A percentile compares a stretch with the other conserved stretches of the same genome.
Conservation (phyloP, 345 rosid species). For the Citrus sp. region DNA sequence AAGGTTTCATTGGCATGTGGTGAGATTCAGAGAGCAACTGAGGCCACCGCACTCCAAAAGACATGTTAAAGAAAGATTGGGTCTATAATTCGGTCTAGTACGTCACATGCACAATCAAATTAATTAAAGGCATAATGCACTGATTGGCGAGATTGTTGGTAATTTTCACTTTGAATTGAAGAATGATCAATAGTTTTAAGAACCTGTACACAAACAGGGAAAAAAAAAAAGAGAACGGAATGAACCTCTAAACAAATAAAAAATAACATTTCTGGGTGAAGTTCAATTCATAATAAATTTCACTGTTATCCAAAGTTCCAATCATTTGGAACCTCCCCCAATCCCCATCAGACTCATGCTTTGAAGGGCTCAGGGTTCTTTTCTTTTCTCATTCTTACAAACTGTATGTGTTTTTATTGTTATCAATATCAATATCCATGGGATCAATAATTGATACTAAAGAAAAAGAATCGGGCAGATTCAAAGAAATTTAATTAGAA, state of each 20-base stretch:
- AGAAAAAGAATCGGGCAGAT: constrained; percentile 9
- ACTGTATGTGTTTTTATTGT: not conserved
- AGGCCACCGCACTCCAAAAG: no score
- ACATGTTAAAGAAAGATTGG: no score
- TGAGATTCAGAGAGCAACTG: no score
- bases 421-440: not conserved
- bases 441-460: constrained; percentile 3
- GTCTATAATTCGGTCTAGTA: no score
- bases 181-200: not conserved
- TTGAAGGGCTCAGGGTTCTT: not conserved
- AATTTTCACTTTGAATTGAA: not conserved
- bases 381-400: not conserved
- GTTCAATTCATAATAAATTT: not conserved
- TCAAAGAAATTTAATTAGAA: not conserved
- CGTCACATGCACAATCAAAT: not conserved
- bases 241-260: no score
- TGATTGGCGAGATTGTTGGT: not conserved
- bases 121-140: not conserved
- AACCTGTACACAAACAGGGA: no score
- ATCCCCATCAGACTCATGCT: not conserved
- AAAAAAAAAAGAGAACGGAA: no score
- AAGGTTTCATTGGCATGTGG: no score
- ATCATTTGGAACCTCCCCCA: not conserved
- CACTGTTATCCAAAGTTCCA: not conserved
- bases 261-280: no score